phyloP scores from a whole-genome alignment of 1,284 basidiomycete species.

The Fistulina hepatica region DNA sequence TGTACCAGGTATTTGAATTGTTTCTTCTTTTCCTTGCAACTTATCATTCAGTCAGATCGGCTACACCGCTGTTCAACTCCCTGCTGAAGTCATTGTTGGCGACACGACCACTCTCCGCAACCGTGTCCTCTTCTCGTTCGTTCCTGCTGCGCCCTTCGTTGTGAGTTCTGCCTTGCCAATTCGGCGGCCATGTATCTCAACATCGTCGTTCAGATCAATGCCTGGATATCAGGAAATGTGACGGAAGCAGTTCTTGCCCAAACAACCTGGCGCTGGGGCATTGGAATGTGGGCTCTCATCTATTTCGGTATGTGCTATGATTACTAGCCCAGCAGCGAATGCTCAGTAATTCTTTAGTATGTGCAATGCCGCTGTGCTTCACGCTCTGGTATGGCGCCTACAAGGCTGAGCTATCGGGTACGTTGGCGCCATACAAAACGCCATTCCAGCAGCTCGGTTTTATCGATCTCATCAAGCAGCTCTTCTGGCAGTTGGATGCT shows the following conservation, averaged over 20 bases:
- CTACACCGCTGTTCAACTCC: slow-evolving; percentile 25
- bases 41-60: no score
- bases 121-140: slow-evolving; percentile 29
- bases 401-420: slow-evolving; percentile 16
- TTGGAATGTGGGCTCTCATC: slow-evolving; percentile 32
- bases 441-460: slow-evolving; percentile 15
- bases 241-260: slow-evolving; percentile 18
- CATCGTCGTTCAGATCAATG: slow-evolving; percentile 23
- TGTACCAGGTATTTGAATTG: slow-evolving; percentile 15
- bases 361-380: slow-evolving; percentile 22
- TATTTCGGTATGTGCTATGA: slow-evolving; percentile 17
- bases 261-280: slow-evolving; percentile 27
- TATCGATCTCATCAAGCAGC: slow-evolving; percentile 14
- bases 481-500: slow-evolving; percentile 30
- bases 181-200: not conserved
- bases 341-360: no score
- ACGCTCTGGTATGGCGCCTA: slow-evolving; percentile 21
- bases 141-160: slow-evolving; percentile 28
- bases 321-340: no score
- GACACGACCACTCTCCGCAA: slow-evolving; percentile 28
- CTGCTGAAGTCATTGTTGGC: slow-evolving; percentile 29
- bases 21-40: no score
- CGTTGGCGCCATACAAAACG: slow-evolving; percentile 19
- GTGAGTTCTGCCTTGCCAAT: no score
- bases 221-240: slow-evolving; percentile 28